Base-by-base conservation (phyloP, 2,329 filamentous ascomycete genomes). In the Ceratocystis destructans region DNA sequence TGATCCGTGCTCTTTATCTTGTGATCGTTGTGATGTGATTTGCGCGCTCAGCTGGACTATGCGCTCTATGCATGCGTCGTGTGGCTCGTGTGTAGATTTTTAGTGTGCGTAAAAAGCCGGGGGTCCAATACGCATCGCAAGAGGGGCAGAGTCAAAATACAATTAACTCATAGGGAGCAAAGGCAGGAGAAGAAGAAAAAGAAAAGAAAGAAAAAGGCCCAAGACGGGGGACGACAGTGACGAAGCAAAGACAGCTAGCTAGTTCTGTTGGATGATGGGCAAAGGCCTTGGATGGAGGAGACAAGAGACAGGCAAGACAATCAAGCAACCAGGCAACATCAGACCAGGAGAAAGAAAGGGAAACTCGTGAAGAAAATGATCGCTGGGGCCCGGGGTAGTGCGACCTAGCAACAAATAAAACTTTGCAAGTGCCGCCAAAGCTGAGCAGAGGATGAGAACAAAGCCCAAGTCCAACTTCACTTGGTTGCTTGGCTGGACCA, bases 11-110 rank as follows among this genome's bases (percentile, higher is more conserved):
- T 59, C 31, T 33, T 59, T 31, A 33, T 59, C 25, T 33, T 31
- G 28, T 25, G 28, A 31, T 31, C 7, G 53, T 59, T 59, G 53
- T 59, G 53, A 31, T 59, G 53, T 59, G 53, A 31, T 59, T 17
- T 59, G 53, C 53, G 48, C 48, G 61, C 61, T 41, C 37, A n/a
- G 33, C 61, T 46, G n/a, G 25, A 46, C n/a, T 50, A 33, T 64
- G 62, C 62, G 45, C 44, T 46, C 25, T 50, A 37, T 64, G 45
- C 44, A 25, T 45, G 17, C 22, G 25, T 45, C 33, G 8, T 25
- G 20, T 12, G 17, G 53, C 53, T 59, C 17, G 17, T 59, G 53
- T 33, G 12, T 33, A 22, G 15, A 10, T 31, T 3, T 57, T 12
- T 31, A 17, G 17, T 55, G 50, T 31, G 50, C 22, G 22, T 48